Percentiles rank a stretch among this genome's conserved stretches.
phyloP scores from a whole-genome alignment of 2,329 filamentous ascomycete genomes.

The Apiospora kogelbergensis region DNA sequence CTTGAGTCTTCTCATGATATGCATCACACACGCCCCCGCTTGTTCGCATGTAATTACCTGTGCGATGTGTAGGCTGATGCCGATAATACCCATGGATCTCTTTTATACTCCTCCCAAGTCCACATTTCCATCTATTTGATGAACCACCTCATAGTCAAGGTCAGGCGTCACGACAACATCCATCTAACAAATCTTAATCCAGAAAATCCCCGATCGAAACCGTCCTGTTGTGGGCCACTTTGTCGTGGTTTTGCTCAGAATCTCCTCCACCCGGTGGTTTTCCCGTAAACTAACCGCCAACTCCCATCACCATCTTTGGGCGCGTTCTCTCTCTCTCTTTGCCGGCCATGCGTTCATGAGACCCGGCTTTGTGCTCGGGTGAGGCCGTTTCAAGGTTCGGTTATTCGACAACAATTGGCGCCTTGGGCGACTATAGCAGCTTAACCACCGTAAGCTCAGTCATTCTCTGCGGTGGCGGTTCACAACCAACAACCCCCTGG shows the following conservation, averaged over 20 bases:
- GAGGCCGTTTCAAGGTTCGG: neutral
- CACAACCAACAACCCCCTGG: neutral
- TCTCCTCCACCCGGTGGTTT: neutral
- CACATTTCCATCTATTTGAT: neutral
- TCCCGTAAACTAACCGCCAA: neutral
- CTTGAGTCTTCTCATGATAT: neutral
- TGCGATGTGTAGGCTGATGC: neutral
- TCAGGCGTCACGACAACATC: neutral
- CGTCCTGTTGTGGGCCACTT: neutral
- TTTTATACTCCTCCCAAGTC: neutral
- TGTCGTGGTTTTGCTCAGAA: neutral
- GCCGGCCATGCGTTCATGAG: slow-evolving; percentile 5
- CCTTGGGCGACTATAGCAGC: neutral
- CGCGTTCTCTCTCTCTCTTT: neutral
- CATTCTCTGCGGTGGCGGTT: neutral
- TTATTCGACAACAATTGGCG: neutral
- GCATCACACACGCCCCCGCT: neutral
- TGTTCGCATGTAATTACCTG: neutral
- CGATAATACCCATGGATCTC: neutral
- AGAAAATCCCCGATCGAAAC: neutral
- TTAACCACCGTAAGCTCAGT: neutral
- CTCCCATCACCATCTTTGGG: neutral
- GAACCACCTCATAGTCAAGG: neutral
- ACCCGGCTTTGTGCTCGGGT: neutral
- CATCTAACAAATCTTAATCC: neutral